Percentiles rank a stretch among this genome's conserved stretches.
phyloP scores from a whole-genome alignment of 768 basidiomycete species.

The Hericium alpestre region DNA sequence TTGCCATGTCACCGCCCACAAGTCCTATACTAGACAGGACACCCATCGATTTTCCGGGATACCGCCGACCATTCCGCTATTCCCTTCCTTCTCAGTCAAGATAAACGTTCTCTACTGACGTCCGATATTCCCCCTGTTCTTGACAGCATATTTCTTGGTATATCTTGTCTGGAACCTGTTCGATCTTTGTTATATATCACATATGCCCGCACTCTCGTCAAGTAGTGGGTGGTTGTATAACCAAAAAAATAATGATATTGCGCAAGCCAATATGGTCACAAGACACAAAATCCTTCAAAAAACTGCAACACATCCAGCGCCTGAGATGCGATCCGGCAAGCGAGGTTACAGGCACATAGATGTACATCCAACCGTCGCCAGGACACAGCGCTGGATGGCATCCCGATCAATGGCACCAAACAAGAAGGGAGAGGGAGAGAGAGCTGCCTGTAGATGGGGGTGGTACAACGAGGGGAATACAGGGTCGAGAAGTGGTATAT shows the following conservation, averaged over 20 bases:
- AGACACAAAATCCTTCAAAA: background rate
- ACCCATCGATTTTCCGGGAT: constrained; percentile 7
- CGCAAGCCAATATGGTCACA: background rate
- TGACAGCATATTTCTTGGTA: no score
- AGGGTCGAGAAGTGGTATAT: background rate
- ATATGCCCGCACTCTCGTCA: no score
- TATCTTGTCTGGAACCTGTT: no score
- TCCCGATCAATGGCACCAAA: background rate
- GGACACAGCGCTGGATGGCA: constrained; percentile 1
- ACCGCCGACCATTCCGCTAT: constrained; percentile 8
- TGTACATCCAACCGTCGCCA: background rate
- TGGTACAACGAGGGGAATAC: background rate
- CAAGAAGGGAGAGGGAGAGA: background rate
- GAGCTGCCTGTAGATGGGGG: background rate
- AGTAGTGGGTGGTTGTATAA: background rate
- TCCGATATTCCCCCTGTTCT: no score
- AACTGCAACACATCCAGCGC: background rate
- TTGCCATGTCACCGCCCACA: constrained; percentile 17
- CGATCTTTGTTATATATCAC: no score
- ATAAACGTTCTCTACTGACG: background rate
- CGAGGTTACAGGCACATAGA: background rate
- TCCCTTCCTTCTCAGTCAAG: constrained; percentile 11
- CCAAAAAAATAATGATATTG: background rate
- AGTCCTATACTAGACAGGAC: constrained; percentile 10
- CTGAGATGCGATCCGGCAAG: background rate